These are phyloP conservation scores for Pseudogymnoascus destructans DNA, from an alignment of 2,329 filamentous ascomycete genomes.

Conservation along the genomic window DNA sequence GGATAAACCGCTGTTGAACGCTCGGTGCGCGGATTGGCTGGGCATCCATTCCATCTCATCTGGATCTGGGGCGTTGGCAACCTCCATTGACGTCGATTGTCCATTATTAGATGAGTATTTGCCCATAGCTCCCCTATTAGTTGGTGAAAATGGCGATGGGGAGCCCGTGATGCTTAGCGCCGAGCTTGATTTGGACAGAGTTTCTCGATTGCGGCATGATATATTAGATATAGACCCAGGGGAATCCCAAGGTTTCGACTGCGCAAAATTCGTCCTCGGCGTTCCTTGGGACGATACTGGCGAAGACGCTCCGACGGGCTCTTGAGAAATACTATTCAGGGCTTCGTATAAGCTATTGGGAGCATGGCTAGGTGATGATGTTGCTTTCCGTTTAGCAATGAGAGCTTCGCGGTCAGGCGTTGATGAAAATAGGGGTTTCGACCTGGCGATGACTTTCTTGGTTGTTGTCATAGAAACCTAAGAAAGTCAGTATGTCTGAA, in stretches of 20 bases:
- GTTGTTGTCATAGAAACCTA: not conserved
- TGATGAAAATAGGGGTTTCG: not conserved
- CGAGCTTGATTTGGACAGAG: not conserved
- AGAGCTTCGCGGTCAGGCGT: not conserved
- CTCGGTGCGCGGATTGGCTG: conserved; percentile 41
- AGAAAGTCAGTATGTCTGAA: not conserved
- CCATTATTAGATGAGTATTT: not conserved
- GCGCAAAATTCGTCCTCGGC: not conserved
- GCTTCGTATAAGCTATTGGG: not conserved
- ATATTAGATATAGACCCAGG: not conserved
- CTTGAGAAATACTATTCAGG: not conserved
- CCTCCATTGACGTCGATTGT: not conserved
- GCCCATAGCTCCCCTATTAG: not conserved
- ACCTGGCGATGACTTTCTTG: not conserved
- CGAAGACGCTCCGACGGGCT: not conserved
- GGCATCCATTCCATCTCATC: conserved; percentile 60
- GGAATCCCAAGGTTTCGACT: not conserved
- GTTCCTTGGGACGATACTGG: not conserved
- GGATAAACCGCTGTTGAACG: conserved; percentile 36
- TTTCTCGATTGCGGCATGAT: conserved; percentile 1
- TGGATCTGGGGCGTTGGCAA: conserved; percentile 18
- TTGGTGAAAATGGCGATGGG: not conserved
- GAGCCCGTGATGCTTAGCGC: not conserved
- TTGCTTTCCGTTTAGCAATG: not conserved
- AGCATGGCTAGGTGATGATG: not conserved